Evolutionary conservation across 2,329 filamentous ascomycete species (phyloP), one percentile per base, ranked within the genome.

Genomic region (Sarocladium kiliense): DNA sequence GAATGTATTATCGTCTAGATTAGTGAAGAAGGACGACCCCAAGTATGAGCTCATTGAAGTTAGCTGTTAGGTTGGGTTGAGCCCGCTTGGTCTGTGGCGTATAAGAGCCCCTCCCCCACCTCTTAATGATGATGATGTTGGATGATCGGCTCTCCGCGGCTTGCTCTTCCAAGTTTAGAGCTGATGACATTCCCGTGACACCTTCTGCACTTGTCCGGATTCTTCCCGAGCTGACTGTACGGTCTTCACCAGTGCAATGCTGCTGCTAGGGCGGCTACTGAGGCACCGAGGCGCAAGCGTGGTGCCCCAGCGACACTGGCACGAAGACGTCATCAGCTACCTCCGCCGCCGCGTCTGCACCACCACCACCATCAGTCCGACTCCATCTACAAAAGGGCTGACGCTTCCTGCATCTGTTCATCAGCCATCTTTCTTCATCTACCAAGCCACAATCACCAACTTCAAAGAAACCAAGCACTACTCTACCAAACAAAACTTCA

Each of bases 331-430:
- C 47, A 51, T 51, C 47, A 51, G 47, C 47, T 27, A 51, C 47
- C 47, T 51, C 27, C 30, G 12, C 26, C 21, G 47, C 47, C 47
- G 47, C 47, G 47, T 51, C 19, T 51, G 21, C 47, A 21, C 30
- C 26, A 53, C 50, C 50, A 53, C 21, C 34, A 53, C 7, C 49
- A 25, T 30, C 25, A 18, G 16, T n/a, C n/a, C 23, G 5, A 11
- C 47, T 27, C 14, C 19, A 53, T 26, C 58, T 65, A 65, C 63
- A 65, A 63, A 65, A 60, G 59, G 56, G 56, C 54, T 54, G 49
- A 41, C 44, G 47, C 54, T 54, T 49, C 44, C 63, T 51, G 54
- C 26, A 16, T 36, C 45, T 37, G 34, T 21, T 21, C n/a, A 5
- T 30, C 27, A 45, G 6, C 37, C 47, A 49, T 56, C 44, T 27